These are phyloP conservation scores for Dissoconium aciculare DNA, from an alignment of 2,329 filamentous ascomycete genomes.

Conservation along the genomic window DNA sequence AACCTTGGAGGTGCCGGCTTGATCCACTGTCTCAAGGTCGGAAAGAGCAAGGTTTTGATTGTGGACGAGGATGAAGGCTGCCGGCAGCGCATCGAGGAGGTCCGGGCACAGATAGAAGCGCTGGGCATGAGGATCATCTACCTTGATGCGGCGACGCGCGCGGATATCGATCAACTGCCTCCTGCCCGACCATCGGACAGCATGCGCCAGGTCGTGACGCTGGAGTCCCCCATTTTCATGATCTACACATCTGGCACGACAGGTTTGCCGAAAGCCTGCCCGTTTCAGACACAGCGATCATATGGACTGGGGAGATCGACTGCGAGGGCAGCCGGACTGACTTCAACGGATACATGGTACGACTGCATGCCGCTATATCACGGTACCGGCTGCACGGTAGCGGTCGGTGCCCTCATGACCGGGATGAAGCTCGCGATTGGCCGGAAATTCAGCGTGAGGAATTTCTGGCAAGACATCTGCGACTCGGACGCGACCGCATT, in stretches of 20 bases:
- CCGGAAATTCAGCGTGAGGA: constrained; percentile 51
- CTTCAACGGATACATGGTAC: constrained; percentile 49
- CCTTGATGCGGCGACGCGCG: constrained; percentile 36
- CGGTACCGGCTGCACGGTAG: constrained; percentile 51
- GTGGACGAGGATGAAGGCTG: constrained; percentile 37
- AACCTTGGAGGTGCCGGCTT: constrained; percentile 23
- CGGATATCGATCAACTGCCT: constrained; percentile 34
- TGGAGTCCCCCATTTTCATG: constrained; percentile 43
- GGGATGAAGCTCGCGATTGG: constrained; percentile 48
- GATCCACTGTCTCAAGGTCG: constrained; percentile 25
- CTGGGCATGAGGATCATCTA: constrained; percentile 44
- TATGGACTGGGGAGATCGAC: constrained; percentile 27
- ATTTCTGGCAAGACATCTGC: constrained; percentile 59
- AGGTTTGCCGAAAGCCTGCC: constrained; percentile 57
- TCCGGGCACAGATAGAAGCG: constrained; percentile 32
- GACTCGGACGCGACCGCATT: constrained; percentile 55
- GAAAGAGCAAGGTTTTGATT: constrained; percentile 28
- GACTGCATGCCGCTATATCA: constrained; percentile 68
- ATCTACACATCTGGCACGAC: constrained; percentile 69
- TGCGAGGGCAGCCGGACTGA: constrained; percentile 23
- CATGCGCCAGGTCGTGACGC: constrained; percentile 38
- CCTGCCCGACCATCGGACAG: constrained; percentile 40
- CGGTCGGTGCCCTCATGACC: constrained; percentile 40
- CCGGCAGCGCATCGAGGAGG: constrained; percentile 41
- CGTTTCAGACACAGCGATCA: constrained; percentile 40